A percentile compares a stretch with the other conserved stretches of the same genome.
phyloP scores from a whole-genome alignment of 768 basidiomycete genomes.

The Russula emetica region DNA sequence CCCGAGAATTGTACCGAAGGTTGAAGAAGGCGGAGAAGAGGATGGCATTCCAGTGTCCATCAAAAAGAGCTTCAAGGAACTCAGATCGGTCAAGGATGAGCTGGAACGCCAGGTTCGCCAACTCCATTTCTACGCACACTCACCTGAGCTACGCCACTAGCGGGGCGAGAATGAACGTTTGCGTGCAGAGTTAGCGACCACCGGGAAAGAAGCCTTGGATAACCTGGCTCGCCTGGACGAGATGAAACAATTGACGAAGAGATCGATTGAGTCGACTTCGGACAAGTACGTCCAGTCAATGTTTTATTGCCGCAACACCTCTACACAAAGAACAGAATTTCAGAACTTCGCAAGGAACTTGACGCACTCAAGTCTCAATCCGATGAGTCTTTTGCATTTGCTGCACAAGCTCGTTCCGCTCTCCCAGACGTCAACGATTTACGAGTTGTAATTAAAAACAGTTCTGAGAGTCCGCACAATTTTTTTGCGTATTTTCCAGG shows the following conservation, averaged over 20 bases:
- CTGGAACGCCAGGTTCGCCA: slow-evolving; percentile 20
- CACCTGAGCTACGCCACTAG: slow-evolving; percentile 9
- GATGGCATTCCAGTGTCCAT: slow-evolving; percentile 19
- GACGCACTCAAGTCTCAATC: slow-evolving; percentile 25
- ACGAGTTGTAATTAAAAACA: slow-evolving; percentile 19
- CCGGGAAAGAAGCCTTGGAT: slow-evolving; percentile 9
- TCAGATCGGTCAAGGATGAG: slow-evolving; percentile 23
- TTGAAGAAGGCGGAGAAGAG: slow-evolving; percentile 17
- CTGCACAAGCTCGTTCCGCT: slow-evolving; percentile 18
- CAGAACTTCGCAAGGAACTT: slow-evolving; percentile 21
- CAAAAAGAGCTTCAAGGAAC: slow-evolving; percentile 23
- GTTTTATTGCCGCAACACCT: neutral
- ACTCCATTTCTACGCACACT: neutral
- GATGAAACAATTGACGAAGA: slow-evolving; percentile 19
- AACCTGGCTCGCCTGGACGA: slow-evolving; percentile 11
- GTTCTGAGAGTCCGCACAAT: slow-evolving; percentile 15
- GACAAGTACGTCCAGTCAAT: slow-evolving; percentile 12
- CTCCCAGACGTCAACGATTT: slow-evolving; percentile 22
- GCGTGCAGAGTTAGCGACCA: slow-evolving; percentile 13
- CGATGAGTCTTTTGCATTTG: slow-evolving; percentile 24
- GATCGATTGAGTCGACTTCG: slow-evolving; percentile 15
- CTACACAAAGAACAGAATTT: slow-evolving; percentile 17
- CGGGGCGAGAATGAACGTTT: slow-evolving; percentile 23
- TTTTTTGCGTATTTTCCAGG: neutral
- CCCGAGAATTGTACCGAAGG: neutral